These are phyloP conservation scores for Toxoplasma gondii DNA, from an alignment of 169 alveolate species.

Conservation along the genomic window DNA sequence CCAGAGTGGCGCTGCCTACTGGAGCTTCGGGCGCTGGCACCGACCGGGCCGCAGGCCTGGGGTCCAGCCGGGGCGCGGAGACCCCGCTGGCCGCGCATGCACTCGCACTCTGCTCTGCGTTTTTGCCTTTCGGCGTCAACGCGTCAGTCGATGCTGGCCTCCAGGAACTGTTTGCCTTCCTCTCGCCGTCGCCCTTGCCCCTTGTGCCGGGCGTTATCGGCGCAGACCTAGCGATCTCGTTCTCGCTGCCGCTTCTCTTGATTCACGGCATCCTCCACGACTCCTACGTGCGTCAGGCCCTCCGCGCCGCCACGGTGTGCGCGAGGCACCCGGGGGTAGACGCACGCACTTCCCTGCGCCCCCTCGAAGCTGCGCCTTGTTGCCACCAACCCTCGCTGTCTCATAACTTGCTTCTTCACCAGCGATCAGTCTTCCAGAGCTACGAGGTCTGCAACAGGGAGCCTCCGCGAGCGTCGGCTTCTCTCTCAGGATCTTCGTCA, in stretches of 20 bases:
- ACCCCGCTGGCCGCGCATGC: constrained; percentile 1
- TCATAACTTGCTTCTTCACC: neutral
- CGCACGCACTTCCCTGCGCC: neutral
- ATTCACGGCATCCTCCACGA: constrained; percentile 4
- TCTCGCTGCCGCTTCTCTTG: constrained; percentile 39
- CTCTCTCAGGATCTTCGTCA: neutral
- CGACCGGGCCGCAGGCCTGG: neutral
- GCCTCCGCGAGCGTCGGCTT: neutral
- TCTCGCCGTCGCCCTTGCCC: constrained; percentile 64
- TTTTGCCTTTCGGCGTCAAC: constrained; percentile 44
- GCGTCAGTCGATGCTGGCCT: constrained; percentile 44
- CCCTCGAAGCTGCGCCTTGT: neutral
- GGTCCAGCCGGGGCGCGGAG: neutral
- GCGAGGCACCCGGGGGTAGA: neutral
- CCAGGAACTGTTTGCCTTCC: constrained; percentile 58
- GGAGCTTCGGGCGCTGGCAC: neutral
- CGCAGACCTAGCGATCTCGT: constrained; percentile 39
- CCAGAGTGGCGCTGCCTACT: neutral
- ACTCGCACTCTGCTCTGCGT: constrained; percentile 16
- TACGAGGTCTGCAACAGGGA: neutral
- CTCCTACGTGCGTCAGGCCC: neutral
- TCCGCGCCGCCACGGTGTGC: neutral
- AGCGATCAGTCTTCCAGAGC: neutral
- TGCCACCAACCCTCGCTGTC: neutral
- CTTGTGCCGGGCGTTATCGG: constrained; percentile 43